Evolutionary conservation across 192 early-diverging fungal genomes (phyloP).

Genomic region (Rhizoclosmatium sp.): DNA sequence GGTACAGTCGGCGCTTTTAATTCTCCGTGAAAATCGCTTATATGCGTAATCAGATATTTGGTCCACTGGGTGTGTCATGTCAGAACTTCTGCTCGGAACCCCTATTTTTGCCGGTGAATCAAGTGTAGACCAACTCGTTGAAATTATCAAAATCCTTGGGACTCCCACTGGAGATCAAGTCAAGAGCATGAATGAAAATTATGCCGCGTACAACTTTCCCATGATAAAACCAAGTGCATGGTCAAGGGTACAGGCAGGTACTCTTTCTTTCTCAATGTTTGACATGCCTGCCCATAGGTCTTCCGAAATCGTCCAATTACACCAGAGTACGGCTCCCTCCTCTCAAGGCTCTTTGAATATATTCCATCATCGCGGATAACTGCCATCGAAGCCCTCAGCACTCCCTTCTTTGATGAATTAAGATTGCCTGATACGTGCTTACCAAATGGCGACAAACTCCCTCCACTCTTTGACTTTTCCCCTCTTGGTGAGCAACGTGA

Average conservation of each 20-base stretch:
- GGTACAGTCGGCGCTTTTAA: conserved; percentile 37
- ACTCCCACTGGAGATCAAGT: conserved; percentile 97
- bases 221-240: conserved; percentile 95
- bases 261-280: background rate
- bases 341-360: conserved; percentile 89
- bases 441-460: conserved; percentile 83
- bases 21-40: background rate
- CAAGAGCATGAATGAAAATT: conserved; percentile 96
- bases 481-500: conserved; percentile 60
- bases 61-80: conserved; percentile 97
- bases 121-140: conserved; percentile 97
- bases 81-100: conserved; percentile 91
- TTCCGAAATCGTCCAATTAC: conserved; percentile 83
- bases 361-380: conserved; percentile 83
- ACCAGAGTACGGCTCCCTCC: conserved; percentile 87
- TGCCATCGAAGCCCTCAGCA: conserved; percentile 90
- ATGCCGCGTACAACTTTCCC: conserved; percentile 98
- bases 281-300: conserved; percentile 55
- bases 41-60: conserved; percentile 73
- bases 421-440: conserved; percentile 83
- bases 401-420: conserved; percentile 98
- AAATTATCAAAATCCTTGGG: conserved; percentile 99
- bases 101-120: conserved; percentile 96
- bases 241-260: conserved; percentile 63
- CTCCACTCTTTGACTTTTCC: conserved; percentile 92